Percentiles rank a stretch among this genome's conserved stretches.
These are phyloP conservation scores for Irpex sp. DNA, from an alignment of 1,284 basidiomycete genomes.

Conservation along the genomic window DNA sequence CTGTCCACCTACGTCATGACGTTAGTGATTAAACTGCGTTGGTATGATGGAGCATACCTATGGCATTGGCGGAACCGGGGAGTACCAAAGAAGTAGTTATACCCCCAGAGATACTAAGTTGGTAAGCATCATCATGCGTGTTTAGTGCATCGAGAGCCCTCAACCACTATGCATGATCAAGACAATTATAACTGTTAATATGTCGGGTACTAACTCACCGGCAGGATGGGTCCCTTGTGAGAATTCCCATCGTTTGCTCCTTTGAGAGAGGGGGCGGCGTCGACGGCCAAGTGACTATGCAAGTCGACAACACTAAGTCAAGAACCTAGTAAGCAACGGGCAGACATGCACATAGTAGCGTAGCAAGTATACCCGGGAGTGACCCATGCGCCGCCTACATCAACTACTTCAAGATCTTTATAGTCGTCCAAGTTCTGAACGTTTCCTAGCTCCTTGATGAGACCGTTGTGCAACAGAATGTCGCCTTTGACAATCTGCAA, in stretches of 20 bases:
- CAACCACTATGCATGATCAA: slow-evolving; percentile 30
- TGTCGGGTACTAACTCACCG: slow-evolving; percentile 18
- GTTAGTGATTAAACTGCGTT: not conserved
- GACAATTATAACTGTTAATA: not conserved
- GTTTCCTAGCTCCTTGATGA: slow-evolving; percentile 50
- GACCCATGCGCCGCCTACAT: slow-evolving; percentile 22
- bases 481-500: slow-evolving; percentile 49
- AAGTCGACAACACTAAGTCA: slow-evolving; percentile 46
- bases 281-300: slow-evolving; percentile 25
- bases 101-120: slow-evolving; percentile 41
- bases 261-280: slow-evolving; percentile 18
- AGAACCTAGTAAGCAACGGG: not conserved
- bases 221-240: slow-evolving; percentile 33
- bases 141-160: slow-evolving; percentile 45
- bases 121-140: slow-evolving; percentile 35
- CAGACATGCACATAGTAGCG: not conserved
- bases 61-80: slow-evolving; percentile 45
- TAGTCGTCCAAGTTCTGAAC: slow-evolving; percentile 17
- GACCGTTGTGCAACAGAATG: slow-evolving; percentile 50
- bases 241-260: slow-evolving; percentile 35
- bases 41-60: slow-evolving; percentile 29
- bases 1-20: slow-evolving; percentile 21
- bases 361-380: slow-evolving; percentile 20
- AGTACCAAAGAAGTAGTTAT: slow-evolving; percentile 44
- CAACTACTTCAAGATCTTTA: slow-evolving; percentile 15